Percentiles rank a stretch among this genome's conserved stretches.
Evolutionary conservation across 192 early-diverging fungal species (phyloP).

Genomic region (Coemansia sp.): DNA sequence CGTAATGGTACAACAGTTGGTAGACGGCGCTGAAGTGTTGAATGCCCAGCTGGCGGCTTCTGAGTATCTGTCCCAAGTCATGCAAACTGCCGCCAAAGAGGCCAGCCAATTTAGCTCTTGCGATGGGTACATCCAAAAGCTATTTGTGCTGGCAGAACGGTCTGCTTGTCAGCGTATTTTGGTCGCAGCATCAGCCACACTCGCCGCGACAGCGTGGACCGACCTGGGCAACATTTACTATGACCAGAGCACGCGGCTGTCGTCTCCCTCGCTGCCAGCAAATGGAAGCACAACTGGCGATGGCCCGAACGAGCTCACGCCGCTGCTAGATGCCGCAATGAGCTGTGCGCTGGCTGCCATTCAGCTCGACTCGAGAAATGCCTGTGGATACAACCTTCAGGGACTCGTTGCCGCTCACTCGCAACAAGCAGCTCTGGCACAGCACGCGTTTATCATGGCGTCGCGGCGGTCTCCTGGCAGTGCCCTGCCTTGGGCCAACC

Average conservation of each 20-base stretch:
- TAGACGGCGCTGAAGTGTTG: neutral
- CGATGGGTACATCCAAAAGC: conserved; percentile 1
- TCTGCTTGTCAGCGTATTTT: conserved; percentile 30
- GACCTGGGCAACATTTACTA: conserved; percentile 41
- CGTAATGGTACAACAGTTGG: neutral
- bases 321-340: conserved; percentile 33
- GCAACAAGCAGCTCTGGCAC: conserved; percentile 63
- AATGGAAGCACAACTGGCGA: neutral
- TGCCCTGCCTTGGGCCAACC: conserved; percentile 76
- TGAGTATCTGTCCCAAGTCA: conserved; percentile 21
- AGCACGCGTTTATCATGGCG: conserved; percentile 85
- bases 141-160: conserved; percentile 28
- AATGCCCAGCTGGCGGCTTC: conserved; percentile 5
- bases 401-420: conserved; percentile 61
- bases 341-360: conserved; percentile 59
- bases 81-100: conserved; percentile 5
- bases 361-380: conserved; percentile 62
- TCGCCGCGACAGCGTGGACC: conserved; percentile 41
- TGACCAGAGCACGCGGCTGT: conserved; percentile 11
- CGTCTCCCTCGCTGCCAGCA: neutral
- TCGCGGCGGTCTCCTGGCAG: conserved; percentile 66
- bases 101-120: neutral
- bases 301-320: neutral
- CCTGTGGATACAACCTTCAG: conserved; percentile 71
- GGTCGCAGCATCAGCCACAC: conserved; percentile 15